Conservation (phyloP, 2,329 filamentous ascomycete species). For the Penicillium crustosum region DNA sequence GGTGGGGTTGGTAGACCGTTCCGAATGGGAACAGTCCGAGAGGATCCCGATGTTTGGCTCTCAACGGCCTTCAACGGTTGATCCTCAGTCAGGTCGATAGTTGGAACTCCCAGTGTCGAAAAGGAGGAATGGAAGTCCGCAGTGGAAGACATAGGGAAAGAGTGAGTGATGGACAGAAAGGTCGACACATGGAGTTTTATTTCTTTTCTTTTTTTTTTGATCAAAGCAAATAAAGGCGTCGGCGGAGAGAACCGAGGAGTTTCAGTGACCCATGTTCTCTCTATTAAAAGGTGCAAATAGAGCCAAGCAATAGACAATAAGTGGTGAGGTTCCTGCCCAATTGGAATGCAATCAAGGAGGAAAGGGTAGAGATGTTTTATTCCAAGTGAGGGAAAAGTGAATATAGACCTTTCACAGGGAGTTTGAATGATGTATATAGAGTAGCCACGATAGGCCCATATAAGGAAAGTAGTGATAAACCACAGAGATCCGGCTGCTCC, state of each 20-base stretch:
- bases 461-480: slow-evolving; percentile 18
- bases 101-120: slow-evolving; percentile 28
- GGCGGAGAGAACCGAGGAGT: slow-evolving; percentile 11
- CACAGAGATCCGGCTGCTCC: slow-evolving; percentile 10
- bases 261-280: slow-evolving; percentile 17
- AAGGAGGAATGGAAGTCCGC: slow-evolving; percentile 28
- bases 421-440: slow-evolving; percentile 28
- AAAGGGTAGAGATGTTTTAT: neutral
- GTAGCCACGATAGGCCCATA: slow-evolving; percentile 24
- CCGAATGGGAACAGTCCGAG: slow-evolving; percentile 40
- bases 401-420: slow-evolving; percentile 19
- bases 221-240: slow-evolving; percentile 10
- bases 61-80: slow-evolving; percentile 17
- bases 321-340: slow-evolving; percentile 1
- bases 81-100: slow-evolving; percentile 23
- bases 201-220: neutral
- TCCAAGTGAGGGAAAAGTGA: slow-evolving; percentile 11
- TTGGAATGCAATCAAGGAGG: slow-evolving; percentile 15
- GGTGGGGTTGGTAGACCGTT: slow-evolving; percentile 45
- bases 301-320: neutral
- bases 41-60: slow-evolving; percentile 18
- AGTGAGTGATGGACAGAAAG: slow-evolving; percentile 3
- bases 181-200: slow-evolving; percentile 16
- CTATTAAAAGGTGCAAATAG: slow-evolving; percentile 4
- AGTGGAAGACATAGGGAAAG: slow-evolving; percentile 38